phyloP scores from a whole-genome alignment of 225 moss, liverwort and hornwort species.

The Sphagnum tenellum region DNA sequence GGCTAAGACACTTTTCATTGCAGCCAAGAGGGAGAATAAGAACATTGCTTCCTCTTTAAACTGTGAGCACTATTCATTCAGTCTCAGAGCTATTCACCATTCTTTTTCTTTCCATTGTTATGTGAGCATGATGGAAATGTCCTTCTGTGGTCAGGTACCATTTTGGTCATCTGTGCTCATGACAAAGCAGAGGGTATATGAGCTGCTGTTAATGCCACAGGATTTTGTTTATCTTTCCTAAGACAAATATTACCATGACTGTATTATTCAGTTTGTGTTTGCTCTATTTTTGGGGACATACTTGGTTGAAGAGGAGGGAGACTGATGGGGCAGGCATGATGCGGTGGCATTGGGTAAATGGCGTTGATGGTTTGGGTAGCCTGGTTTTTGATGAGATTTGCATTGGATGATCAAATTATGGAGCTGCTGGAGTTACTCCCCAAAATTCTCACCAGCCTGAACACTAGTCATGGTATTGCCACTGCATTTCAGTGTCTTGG shows the following conservation, averaged over 20 bases:
- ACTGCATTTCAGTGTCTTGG: conserved; percentile 41
- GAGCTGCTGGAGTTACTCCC: conserved; percentile 33
- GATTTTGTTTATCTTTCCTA: too few relatives aligned
- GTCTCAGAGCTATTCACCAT: too few relatives aligned
- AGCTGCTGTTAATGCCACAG: too few relatives aligned
- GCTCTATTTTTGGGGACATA: too few relatives aligned
- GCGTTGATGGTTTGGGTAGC: conserved; percentile 16
- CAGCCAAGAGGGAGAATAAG: conserved; percentile 21
- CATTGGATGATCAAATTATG: conserved; percentile 28
- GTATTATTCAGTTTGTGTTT: too few relatives aligned
- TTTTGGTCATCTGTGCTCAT: too few relatives aligned
- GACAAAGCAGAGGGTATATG: too few relatives aligned
- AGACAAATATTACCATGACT: too few relatives aligned
- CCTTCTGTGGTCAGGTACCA: too few relatives aligned
- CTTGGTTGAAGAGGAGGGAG: conserved; percentile 31
- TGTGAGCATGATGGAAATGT: too few relatives aligned
- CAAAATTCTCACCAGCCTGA: conserved; percentile 35
- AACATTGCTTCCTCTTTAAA: conserved; percentile 24
- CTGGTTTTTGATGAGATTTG: conserved; percentile 35
- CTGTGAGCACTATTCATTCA: conserved; percentile 20
- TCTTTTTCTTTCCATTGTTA: too few relatives aligned
- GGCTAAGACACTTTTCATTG: conserved; percentile 37
- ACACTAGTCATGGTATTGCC: conserved; percentile 35
- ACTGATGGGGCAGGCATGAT: conserved; percentile 61
- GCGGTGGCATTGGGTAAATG: conserved; percentile 35